These are phyloP conservation scores for Phenoliferia sp. DNA, from an alignment of 1,284 basidiomycete genomes.

Conservation along the genomic window DNA sequence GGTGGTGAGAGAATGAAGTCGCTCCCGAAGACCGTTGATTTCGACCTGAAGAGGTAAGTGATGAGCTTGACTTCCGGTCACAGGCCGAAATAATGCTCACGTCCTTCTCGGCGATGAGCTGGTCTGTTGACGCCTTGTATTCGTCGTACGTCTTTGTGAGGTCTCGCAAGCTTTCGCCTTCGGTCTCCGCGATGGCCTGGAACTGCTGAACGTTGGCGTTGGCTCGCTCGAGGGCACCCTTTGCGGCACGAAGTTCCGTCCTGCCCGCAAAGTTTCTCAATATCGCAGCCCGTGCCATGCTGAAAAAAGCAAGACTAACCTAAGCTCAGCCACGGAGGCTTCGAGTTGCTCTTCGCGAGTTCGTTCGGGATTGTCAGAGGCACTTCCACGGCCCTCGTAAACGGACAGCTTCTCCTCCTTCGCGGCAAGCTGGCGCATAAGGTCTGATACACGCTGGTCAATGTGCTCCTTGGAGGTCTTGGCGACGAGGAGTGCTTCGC, in stretches of 20 bases:
- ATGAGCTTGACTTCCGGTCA: background rate
- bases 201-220: conserved; percentile 72
- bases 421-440: conserved; percentile 65
- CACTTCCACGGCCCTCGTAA: conserved; percentile 65
- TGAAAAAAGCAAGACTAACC: conserved; percentile 48
- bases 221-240: conserved; percentile 66
- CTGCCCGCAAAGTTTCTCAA: conserved; percentile 45
- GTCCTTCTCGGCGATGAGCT: conserved; percentile 59
- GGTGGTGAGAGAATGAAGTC: conserved; percentile 54
- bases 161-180: conserved; percentile 65
- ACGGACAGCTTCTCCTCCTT: conserved; percentile 77
- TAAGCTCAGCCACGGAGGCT: conserved; percentile 74
- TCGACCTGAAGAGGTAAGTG: conserved; percentile 53
- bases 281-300: background rate
- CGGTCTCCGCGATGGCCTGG: conserved; percentile 74
- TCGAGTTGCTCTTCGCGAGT: conserved; percentile 73
- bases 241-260: conserved; percentile 64
- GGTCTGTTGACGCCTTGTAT: conserved; percentile 65
- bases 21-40: conserved; percentile 59
- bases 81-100: conserved; percentile 45
- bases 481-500: conserved; percentile 67
- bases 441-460: conserved; percentile 67
- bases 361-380: conserved; percentile 27
- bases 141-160: conserved; percentile 70
- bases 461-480: conserved; percentile 76